Evolutionary conservation across 2,329 filamentous ascomycete genomes (phyloP), one percentile per base, ranked within the genome.

Genomic region (Epichloe coenophiala): DNA sequence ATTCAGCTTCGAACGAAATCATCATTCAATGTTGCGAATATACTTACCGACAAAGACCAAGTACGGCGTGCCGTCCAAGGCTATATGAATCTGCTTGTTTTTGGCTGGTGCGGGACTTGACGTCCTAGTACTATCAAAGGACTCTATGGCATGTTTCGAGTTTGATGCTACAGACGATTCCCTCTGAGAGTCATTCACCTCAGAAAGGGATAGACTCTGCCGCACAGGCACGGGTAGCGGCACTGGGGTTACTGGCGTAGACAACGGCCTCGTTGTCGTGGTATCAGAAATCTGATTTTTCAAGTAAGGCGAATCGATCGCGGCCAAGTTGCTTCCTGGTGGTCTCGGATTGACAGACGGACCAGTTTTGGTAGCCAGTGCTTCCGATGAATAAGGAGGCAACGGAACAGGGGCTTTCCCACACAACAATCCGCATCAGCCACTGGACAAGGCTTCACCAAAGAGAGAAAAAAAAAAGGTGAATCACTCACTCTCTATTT

Each of bases 41-140:
- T 27, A 47, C 44, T 42, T 19, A 48, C 51, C 17, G 31, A 45
- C 15, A 12, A 33, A 49, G n/a, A 44, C 19, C 4, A 42, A 12
- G 15, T 53, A 53, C 3, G 43, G 42, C 49, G 38, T 51, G 40
- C 33, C 45, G 12, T 50, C 41, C n/a, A 27, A 41, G 44, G 49
- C 48, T 9, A 47, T 11, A 15, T 27, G 38, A 5, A 42, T 21
- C 1, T 35, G 35, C 13, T 39, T 36, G 15, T 17, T 37, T 6
- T 38, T 31, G 45, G 4, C 4, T 17, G 19, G 19, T 7, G 19
- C 36, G 15, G 36, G 21, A 31, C 21, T 47, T 11, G n/a, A 39
- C 6, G 19, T 31, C 5, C 17, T 5, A 2, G 27, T 42, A n/a
- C 47, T 12, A 36, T 23, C 17, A 8, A 35, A 21, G 5, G 17